phyloP scores from a whole-genome alignment of 768 basidiomycete genomes.

The Serendipita indica region DNA sequence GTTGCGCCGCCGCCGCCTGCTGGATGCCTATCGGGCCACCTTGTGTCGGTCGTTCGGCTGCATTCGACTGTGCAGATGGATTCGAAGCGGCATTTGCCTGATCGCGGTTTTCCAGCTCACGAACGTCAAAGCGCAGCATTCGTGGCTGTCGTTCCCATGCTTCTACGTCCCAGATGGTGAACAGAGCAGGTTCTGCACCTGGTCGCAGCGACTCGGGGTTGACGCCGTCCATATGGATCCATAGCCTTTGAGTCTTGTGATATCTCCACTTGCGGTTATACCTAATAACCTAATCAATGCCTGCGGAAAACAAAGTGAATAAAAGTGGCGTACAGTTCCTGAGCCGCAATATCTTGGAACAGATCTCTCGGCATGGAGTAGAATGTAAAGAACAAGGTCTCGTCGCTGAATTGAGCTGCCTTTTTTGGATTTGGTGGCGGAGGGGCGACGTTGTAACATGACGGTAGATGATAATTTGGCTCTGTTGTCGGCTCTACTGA shows the following conservation, averaged over 20 bases:
- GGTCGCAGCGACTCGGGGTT: not conserved
- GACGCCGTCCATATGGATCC: not conserved
- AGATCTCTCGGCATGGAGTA: constrained; percentile 86
- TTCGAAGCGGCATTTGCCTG: not conserved
- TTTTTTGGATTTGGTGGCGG: constrained; percentile 70
- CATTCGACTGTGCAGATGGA: not conserved
- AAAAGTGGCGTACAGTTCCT: constrained; percentile 64
- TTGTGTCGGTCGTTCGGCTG: not conserved
- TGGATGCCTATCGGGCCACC: not conserved
- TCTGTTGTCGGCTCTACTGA: constrained; percentile 74
- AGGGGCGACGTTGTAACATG: constrained; percentile 86
- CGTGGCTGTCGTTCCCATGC: constrained; percentile 7
- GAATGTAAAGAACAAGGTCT: constrained; percentile 97
- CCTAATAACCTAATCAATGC: not conserved
- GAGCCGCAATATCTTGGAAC: constrained; percentile 85
- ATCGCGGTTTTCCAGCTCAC: not conserved
- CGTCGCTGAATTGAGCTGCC: constrained; percentile 78
- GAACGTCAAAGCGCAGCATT: not conserved
- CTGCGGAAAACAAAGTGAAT: not conserved
- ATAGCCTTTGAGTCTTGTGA: constrained; percentile 8
- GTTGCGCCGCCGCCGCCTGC: not conserved
- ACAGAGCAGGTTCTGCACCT: not conserved
- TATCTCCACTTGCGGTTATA: constrained; percentile 9
- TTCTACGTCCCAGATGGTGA: constrained; percentile 1
- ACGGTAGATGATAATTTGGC: constrained; percentile 80